Base-by-base conservation (phyloP, 1,284 basidiomycete species). In the Athelia sp. region DNA sequence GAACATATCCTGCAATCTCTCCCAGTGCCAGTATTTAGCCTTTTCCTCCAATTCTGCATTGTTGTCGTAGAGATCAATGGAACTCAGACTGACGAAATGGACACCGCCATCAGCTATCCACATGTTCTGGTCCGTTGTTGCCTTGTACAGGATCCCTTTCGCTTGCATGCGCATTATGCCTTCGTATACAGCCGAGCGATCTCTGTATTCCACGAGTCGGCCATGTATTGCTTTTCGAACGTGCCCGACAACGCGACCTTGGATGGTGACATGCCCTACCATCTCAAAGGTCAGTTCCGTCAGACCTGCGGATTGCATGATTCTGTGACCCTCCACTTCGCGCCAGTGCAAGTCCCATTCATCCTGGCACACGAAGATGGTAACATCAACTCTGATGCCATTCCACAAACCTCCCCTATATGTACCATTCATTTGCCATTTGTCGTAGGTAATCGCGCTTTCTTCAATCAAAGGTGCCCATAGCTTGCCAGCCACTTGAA, bases 401-500 rank as follows among this genome's bases (percentile, higher is more conserved):
- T 40, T 40, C 36, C 36, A 40, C 36, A 6, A 40, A n/a, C 36
- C 36, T 40, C 19, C 36, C 6, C 36, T 6, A 4, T 13, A 29
- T 6, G 36, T 40, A n/a, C 36, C 36, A 6, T n/a, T 8, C 6
- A 8, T n/a, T 9, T n/a, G n/a, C 36, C 36, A 40, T 21, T 21
- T 40, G 15, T n/a, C 19, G n/a, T 8, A 17, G n/a, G 9, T n/a
- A n/a, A 40, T 40, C 15, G 6, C 36, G n/a, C 9, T 40, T 21
- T 40, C 36, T 8, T 40, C 36, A n/a, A 40, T 40, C 15, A 40
- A 40, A n/a, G 36, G 36, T 40, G 36, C 36, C 36, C 36, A 40
- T 17, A n/a, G 8, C 15, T 17, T 17, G 36, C 19, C 19, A 21
- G 32, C 11, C n/a, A 34, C n/a, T 40, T 4, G n/a, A n/a, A n/a